Evolutionary conservation across 176 grass and related monocot species (phyloP).

Genomic region (Oryza australiensis): DNA sequence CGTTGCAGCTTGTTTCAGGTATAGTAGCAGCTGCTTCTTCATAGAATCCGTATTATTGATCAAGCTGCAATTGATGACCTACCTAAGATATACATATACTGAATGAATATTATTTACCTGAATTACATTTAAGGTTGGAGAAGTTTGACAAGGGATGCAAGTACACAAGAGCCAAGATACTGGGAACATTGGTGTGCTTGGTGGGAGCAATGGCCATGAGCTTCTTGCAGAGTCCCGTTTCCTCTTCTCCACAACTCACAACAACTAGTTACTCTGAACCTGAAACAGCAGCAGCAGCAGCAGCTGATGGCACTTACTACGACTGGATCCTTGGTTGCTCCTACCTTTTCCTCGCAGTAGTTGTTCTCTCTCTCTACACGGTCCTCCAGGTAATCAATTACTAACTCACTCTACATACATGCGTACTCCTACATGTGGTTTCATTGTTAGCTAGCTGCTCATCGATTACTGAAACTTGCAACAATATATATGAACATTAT

Average conservation of each 20-base stretch:
- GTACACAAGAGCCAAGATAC: slow-evolving; percentile 62
- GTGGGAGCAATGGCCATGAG: slow-evolving; percentile 56
- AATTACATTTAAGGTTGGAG: slow-evolving; percentile 41
- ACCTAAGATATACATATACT: too few relatives aligned
- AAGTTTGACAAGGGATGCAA: slow-evolving; percentile 58
- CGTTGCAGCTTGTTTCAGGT: slow-evolving; percentile 64
- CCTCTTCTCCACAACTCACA: neutral
- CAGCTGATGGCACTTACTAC: slow-evolving; percentile 2
- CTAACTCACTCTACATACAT: neutral
- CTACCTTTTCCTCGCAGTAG: slow-evolving; percentile 42
- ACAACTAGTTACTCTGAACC: neutral
- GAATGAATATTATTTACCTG: too few relatives aligned
- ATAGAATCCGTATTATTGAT: too few relatives aligned
- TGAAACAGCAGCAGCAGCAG: neutral
- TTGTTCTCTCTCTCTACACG: slow-evolving; percentile 39
- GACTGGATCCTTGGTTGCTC: slow-evolving; percentile 68
- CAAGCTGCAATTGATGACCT: neutral
- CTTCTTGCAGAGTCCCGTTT: slow-evolving; percentile 50
- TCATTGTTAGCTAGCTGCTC: neutral
- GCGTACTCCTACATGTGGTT: neutral
- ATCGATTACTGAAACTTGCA: neutral
- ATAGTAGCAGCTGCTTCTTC: neutral
- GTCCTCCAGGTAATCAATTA: slow-evolving; percentile 55
- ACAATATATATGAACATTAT: neutral
- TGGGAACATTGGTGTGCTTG: slow-evolving; percentile 67